Evolutionary conservation across 805 yeast genomes (phyloP).

Genomic region (Candida silvatica): DNA sequence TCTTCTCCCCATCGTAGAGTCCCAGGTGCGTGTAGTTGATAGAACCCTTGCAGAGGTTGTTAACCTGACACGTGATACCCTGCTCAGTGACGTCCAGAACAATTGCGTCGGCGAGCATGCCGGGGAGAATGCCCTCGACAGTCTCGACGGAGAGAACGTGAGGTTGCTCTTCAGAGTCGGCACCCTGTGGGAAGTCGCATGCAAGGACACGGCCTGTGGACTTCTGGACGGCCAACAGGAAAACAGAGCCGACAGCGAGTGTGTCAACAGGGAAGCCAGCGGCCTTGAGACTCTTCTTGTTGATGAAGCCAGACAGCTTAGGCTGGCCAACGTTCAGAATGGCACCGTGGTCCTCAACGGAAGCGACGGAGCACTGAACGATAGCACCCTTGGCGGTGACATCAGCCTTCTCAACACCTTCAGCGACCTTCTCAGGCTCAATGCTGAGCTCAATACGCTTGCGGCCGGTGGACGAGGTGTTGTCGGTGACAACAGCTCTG

Average conservation of each 20-base stretch:
- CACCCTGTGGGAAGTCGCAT: slow-evolving; percentile 37
- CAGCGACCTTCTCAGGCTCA: slow-evolving; percentile 69
- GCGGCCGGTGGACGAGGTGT: slow-evolving; percentile 30
- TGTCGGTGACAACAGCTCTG: slow-evolving; percentile 64
- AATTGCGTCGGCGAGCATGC: slow-evolving; percentile 67
- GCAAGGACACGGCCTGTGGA: slow-evolving; percentile 50
- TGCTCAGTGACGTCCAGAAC: slow-evolving; percentile 47
- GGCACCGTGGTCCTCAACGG: slow-evolving; percentile 90
- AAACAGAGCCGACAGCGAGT: slow-evolving; percentile 51
- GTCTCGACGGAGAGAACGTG: slow-evolving; percentile 53
- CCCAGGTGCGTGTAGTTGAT: slow-evolving; percentile 61
- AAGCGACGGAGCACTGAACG: slow-evolving; percentile 68
- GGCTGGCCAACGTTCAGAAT: slow-evolving; percentile 59
- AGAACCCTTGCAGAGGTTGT: slow-evolving; percentile 69
- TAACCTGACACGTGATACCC: slow-evolving; percentile 67
- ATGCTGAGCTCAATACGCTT: slow-evolving; percentile 64
- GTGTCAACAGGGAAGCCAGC: slow-evolving; percentile 13
- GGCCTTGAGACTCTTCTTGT: slow-evolving; percentile 51
- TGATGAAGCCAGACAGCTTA: slow-evolving; percentile 59
- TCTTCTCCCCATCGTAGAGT: slow-evolving; percentile 30
- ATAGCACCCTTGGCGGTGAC: slow-evolving; percentile 43
- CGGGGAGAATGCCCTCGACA: slow-evolving; percentile 79
- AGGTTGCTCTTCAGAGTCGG: slow-evolving; percentile 35
- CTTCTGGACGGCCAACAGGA: slow-evolving; percentile 51
- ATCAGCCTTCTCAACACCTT: slow-evolving; percentile 54